Percentiles rank a stretch among this genome's conserved stretches.
These are phyloP conservation scores for Pleomassaria siparia DNA, from an alignment of 2,329 filamentous ascomycete species.

Conservation along the genomic window DNA sequence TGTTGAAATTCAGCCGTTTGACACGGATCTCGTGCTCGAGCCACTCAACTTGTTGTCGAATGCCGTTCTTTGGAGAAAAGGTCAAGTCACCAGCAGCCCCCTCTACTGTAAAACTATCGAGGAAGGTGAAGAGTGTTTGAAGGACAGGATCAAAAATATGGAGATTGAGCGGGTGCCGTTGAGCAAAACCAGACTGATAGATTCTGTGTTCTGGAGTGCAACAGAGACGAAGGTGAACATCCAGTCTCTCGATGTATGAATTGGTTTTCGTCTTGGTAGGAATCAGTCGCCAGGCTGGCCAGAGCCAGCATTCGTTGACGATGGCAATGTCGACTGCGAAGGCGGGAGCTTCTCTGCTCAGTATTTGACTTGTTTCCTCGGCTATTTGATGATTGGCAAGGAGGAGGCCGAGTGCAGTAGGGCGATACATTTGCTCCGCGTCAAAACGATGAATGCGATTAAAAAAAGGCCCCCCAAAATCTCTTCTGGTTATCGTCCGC, in stretches of 20 bases:
- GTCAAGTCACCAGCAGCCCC: not conserved
- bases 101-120: not conserved
- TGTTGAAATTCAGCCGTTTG: not conserved
- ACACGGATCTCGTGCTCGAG: not conserved
- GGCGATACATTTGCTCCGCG: not conserved
- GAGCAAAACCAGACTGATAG: not conserved
- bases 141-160: not conserved
- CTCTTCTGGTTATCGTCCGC: not conserved
- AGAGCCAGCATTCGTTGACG: conserved; percentile 18
- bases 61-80: not conserved
- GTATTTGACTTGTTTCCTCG: conserved; percentile 7
- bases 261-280: conserved; percentile 2
- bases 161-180: not conserved
- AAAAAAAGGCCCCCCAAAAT: not conserved
- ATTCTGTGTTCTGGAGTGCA: conserved; percentile 5
- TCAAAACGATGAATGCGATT: not conserved
- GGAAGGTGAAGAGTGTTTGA: not conserved
- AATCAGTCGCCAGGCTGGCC: conserved; percentile 15
- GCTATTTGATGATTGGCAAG: conserved; percentile 8
- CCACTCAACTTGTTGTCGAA: not conserved
- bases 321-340: conserved; percentile 15
- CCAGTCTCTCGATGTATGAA: conserved; percentile 5
- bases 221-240: conserved; percentile 14
- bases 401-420: not conserved
- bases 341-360: conserved; percentile 4